Base-by-base conservation (phyloP, 495 filamentous ascomycete species). In the Rostrohypoxylon terebratum region DNA sequence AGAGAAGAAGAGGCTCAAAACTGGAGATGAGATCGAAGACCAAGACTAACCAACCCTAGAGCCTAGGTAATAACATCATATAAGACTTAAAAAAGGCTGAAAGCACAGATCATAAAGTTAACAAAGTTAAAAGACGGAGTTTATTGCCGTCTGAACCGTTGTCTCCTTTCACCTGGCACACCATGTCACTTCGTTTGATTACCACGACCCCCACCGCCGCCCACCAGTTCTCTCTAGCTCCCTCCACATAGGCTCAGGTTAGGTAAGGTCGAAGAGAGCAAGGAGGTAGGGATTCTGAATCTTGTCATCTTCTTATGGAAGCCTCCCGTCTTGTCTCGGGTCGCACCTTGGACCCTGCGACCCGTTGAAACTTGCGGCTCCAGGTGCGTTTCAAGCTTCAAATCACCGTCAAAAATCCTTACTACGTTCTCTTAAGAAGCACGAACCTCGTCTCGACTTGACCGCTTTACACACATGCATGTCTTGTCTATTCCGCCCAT, bases 361-460 rank as follows among this genome's bases (percentile, higher is more conserved):
- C 70, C 70, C 60, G 53, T 72, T 72, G 69, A 72, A 68, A 69
- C 60, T 69, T 73, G 71, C 68, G 71, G 60, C 71, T 69, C 71
- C 63, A 72, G 63, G 31, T 58, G 18, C 47, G 71, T 74, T 74
- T 74, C 71, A 74, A 69, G 48, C 66, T 74, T 59, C 62, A 50
- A 73, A 58, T 72, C 55, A 57, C 25, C 16, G 13, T 50, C 54
- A 6, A 63, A 48, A 48, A 14, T 68, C 63, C 21, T 59, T 48
- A 31, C 55, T 36, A 10, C 33, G 16, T 31, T 21, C 25, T 60
- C 10, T 66, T 28, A n/a, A 53, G 36, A n/a, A 57, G 44, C 59
- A 54, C 63, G 53, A 72, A 48, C 69, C 58, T 58, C 59, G 55
- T 36, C 63, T 47, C 31, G 23, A 62, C 58, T 63, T 61, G 51